Conservation (phyloP, 2,329 filamentous ascomycete species). For the Trichoderma aggressivum region DNA sequence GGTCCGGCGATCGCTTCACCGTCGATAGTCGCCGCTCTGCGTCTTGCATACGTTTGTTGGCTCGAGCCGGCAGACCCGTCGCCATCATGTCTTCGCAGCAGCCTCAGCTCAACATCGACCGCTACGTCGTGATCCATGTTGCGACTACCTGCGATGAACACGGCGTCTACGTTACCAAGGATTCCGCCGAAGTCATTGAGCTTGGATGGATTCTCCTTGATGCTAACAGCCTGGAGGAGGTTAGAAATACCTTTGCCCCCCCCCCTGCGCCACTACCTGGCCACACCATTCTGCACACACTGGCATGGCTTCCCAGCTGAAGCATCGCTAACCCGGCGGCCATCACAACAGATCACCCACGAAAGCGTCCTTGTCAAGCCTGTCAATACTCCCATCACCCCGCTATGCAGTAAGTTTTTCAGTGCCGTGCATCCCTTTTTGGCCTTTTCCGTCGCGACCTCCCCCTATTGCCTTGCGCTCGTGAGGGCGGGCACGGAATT, state of each 20-base stretch:
- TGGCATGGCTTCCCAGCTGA: background rate
- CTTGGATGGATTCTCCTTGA: constrained; percentile 96
- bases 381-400: constrained; percentile 97
- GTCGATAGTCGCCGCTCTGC: constrained; percentile 19
- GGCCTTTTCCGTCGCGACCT: background rate
- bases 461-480: constrained; percentile 8
- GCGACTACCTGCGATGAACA: constrained; percentile 99
- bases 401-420: constrained; percentile 85
- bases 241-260: constrained; percentile 44
- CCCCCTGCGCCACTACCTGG: constrained; percentile 15
- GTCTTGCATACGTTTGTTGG: constrained; percentile 21
- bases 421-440: background rate
- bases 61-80: constrained; percentile 23
- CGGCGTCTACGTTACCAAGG: constrained; percentile 98
- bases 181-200: constrained; percentile 98
- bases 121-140: constrained; percentile 97
- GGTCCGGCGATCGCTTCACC: constrained; percentile 18
- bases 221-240: constrained; percentile 88
- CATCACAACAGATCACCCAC: constrained; percentile 69
- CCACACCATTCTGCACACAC: constrained; percentile 16
- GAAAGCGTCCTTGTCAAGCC: constrained; percentile 97
- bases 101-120: constrained; percentile 74
- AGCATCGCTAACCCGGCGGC: constrained; percentile 18
- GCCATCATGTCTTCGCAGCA: constrained; percentile 40
- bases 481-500: constrained; percentile 1